Conservation (phyloP, 2,329 filamentous ascomycete genomes). For the Aureobasidium melanogenum region DNA sequence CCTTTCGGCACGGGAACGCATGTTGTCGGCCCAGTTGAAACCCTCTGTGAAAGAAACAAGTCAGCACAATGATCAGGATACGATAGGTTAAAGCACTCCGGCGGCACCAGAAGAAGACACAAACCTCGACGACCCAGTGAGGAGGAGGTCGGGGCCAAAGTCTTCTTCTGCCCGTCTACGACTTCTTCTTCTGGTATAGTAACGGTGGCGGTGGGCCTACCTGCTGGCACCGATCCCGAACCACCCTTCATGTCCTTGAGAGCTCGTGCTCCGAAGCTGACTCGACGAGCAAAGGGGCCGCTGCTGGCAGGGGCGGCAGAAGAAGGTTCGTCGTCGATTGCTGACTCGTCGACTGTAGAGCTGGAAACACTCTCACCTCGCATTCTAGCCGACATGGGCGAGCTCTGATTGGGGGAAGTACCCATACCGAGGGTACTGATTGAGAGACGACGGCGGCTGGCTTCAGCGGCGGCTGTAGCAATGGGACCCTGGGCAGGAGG, state of each 20-base stretch:
- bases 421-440: constrained; percentile 41
- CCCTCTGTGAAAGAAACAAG: constrained; percentile 59
- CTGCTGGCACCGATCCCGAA: constrained; percentile 49
- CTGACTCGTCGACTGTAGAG: constrained; percentile 40
- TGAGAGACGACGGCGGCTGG: constrained; percentile 41
- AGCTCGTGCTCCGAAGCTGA: constrained; percentile 83
- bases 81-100: constrained; percentile 57
- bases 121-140: constrained; percentile 25
- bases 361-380: constrained; percentile 36
- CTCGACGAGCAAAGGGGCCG: constrained; percentile 71
- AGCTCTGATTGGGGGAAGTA: constrained; percentile 34
- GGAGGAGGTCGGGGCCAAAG: constrained; percentile 24
- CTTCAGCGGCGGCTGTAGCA: constrained; percentile 39
- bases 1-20: constrained; percentile 84
- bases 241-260: constrained; percentile 62
- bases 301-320: constrained; percentile 46
- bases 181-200: constrained; percentile 12
- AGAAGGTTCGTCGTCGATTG: constrained; percentile 46
- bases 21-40: constrained; percentile 95
- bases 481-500: constrained; percentile 34
- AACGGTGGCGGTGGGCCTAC: constrained; percentile 44
- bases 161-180: constrained; percentile 15
- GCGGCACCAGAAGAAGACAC: constrained; percentile 34
- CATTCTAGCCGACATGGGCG: constrained; percentile 35
- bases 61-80: constrained; percentile 31